These are phyloP conservation scores for Podospora tetraspora DNA, from an alignment of 495 filamentous ascomycete species.

Conservation along the genomic window DNA sequence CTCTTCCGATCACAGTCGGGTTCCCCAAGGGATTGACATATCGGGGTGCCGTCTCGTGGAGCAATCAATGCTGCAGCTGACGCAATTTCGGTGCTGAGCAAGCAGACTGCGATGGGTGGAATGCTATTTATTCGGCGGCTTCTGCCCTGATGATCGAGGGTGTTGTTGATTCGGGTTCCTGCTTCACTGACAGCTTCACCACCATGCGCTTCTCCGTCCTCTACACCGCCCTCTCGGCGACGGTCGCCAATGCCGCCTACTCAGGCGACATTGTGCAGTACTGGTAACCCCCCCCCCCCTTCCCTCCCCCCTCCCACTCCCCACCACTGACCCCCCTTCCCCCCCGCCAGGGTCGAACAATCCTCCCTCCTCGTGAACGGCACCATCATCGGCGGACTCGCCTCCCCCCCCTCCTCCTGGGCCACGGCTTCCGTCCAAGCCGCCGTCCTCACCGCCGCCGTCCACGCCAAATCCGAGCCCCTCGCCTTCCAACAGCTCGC, in stretches of 20 bases:
- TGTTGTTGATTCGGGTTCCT: slow-evolving; percentile 11
- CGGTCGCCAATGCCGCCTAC: slow-evolving; percentile 25
- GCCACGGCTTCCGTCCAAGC: slow-evolving; percentile 29
- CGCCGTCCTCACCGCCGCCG: slow-evolving; percentile 32
- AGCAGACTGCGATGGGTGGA: not conserved
- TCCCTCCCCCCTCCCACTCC: not conserved
- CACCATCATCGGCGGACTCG: slow-evolving; percentile 30
- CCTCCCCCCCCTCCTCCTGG: slow-evolving; percentile 32
- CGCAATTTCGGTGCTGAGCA: slow-evolving; percentile 1
- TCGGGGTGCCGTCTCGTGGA: not conserved
- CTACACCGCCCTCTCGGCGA: slow-evolving; percentile 13
- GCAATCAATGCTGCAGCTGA: slow-evolving; percentile 9
- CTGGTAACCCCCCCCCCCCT: slow-evolving; percentile 16
- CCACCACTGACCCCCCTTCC: not conserved
- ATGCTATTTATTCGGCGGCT: not conserved
- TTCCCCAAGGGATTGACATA: not conserved
- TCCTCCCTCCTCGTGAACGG: slow-evolving; percentile 30
- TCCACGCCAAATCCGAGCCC: slow-evolving; percentile 18
- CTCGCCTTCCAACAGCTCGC: slow-evolving; percentile 37
- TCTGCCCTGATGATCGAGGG: not conserved
- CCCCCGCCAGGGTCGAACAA: slow-evolving; percentile 25
- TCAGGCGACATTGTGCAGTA: slow-evolving; percentile 36
- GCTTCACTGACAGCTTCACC: slow-evolving; percentile 3
- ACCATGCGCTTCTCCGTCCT: slow-evolving; percentile 16
- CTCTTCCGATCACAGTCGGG: not conserved